Conservation (phyloP, 768 basidiomycete species). For the Serendipita sp. region DNA sequence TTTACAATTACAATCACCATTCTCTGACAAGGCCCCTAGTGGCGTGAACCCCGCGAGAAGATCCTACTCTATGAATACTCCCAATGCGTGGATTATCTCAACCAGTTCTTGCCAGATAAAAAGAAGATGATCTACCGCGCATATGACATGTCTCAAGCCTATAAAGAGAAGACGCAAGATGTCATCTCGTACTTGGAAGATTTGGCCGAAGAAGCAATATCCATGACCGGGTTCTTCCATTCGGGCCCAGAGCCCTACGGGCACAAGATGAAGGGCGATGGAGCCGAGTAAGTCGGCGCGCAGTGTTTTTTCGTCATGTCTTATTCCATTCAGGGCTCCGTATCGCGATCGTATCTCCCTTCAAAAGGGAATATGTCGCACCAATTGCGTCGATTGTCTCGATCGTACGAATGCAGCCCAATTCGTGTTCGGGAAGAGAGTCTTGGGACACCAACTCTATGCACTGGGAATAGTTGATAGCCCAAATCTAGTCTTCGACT, state of each 20-base stretch:
- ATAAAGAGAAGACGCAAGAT: slow-evolving; percentile 90
- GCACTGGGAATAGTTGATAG: slow-evolving; percentile 78
- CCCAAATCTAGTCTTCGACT: slow-evolving; percentile 80
- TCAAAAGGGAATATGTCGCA: slow-evolving; percentile 85
- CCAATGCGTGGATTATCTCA: slow-evolving; percentile 81
- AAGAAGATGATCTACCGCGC: slow-evolving; percentile 84
- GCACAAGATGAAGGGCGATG: slow-evolving; percentile 37
- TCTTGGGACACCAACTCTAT: slow-evolving; percentile 86
- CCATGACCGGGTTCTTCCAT: slow-evolving; percentile 89
- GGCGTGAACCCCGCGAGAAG: slow-evolving; percentile 58
- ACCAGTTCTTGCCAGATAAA: slow-evolving; percentile 79
- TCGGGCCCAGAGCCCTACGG: slow-evolving; percentile 76
- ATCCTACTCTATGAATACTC: slow-evolving; percentile 84
- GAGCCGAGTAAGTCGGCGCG: slow-evolving; percentile 22
- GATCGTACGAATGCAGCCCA: slow-evolving; percentile 95
- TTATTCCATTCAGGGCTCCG: slow-evolving; percentile 14
- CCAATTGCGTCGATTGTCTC: slow-evolving; percentile 94
- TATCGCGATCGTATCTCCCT: slow-evolving; percentile 60
- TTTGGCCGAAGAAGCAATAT: slow-evolving; percentile 83
- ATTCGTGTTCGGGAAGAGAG: slow-evolving; percentile 91
- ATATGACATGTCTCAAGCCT: slow-evolving; percentile 93
- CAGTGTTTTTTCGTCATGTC: background rate
- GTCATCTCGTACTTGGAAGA: slow-evolving; percentile 93
- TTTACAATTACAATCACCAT: slow-evolving; percentile 29
- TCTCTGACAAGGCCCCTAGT: slow-evolving; percentile 11